Conservation (phyloP, 78 protist genomes). For the Emiliania huxleyi region DNA sequence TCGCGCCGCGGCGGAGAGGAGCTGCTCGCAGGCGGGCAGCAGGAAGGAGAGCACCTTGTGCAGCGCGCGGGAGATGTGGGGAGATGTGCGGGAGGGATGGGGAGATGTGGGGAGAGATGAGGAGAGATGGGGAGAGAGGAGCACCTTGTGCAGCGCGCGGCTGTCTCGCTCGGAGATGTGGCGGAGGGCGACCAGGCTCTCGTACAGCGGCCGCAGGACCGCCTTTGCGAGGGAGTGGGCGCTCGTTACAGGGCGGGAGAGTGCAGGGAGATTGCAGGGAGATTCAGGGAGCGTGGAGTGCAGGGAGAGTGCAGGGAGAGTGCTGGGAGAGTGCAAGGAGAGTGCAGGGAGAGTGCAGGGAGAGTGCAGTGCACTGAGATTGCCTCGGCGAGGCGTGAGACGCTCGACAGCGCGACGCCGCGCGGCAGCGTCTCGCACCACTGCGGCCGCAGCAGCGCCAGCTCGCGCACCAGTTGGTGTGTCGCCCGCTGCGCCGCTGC, state of each 20-base stretch:
- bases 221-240: background rate
- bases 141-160: background rate
- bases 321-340: too few species aligned
- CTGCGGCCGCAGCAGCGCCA: background rate
- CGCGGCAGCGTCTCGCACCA: background rate
- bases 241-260: too few species aligned
- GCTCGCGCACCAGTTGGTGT: background rate
- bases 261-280: too few species aligned
- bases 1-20: background rate
- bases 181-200: background rate
- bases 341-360: too few species aligned
- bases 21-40: background rate
- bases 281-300: too few species aligned
- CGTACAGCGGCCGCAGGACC: background rate
- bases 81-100: background rate
- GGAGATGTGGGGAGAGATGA: background rate
- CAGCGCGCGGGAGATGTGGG: background rate
- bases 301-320: too few species aligned
- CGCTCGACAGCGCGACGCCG: background rate
- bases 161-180: background rate
- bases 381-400: background rate
- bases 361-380: too few species aligned
- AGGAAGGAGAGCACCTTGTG: background rate
- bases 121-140: background rate
- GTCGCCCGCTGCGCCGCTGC: background rate